A percentile compares a stretch with the other conserved stretches of the same genome.
Evolutionary conservation across 345 rosid genomes (phyloP).

Genomic region (Euphorbia tirucalli): DNA sequence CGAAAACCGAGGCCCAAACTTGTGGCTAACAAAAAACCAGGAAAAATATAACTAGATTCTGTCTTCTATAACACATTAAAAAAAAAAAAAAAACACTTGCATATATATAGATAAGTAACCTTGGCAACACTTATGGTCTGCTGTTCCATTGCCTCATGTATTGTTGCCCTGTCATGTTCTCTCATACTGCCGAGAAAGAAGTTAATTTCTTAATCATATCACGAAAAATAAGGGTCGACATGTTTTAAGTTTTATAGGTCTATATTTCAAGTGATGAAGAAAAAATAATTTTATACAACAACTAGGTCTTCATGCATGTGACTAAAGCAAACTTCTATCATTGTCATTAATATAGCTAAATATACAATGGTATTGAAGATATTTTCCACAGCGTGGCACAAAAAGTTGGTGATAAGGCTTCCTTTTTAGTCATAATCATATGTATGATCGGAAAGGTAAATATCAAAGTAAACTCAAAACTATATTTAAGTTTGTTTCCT

Average conservation of each 20-base stretch:
- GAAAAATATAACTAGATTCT: background rate
- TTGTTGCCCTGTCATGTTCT: slow-evolving; percentile 96
- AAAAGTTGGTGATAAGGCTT: too few species aligned
- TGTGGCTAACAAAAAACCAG: background rate
- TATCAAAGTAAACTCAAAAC: too few species aligned
- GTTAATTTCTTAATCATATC: background rate
- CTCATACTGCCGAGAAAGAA: slow-evolving; percentile 60
- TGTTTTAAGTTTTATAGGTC: background rate
- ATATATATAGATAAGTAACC: slow-evolving; percentile 40
- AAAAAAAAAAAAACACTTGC: too few species aligned
- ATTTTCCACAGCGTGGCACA: background rate
- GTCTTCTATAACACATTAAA: background rate
- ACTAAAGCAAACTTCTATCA: background rate
- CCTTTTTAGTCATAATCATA: too few species aligned
- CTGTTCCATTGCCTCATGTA: slow-evolving; percentile 99
- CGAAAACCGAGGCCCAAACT: background rate
- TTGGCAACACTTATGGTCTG: slow-evolving; percentile 96
- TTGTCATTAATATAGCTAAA: background rate
- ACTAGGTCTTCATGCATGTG: background rate
- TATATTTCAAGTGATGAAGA: background rate
- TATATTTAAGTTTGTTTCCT: too few species aligned
- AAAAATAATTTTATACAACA: background rate
- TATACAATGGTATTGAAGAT: background rate
- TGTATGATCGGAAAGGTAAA: too few species aligned
- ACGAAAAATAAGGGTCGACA: background rate